Evolutionary conservation across 2,329 filamentous ascomycete species (phyloP).

Genomic region (Beauveria sp.): DNA sequence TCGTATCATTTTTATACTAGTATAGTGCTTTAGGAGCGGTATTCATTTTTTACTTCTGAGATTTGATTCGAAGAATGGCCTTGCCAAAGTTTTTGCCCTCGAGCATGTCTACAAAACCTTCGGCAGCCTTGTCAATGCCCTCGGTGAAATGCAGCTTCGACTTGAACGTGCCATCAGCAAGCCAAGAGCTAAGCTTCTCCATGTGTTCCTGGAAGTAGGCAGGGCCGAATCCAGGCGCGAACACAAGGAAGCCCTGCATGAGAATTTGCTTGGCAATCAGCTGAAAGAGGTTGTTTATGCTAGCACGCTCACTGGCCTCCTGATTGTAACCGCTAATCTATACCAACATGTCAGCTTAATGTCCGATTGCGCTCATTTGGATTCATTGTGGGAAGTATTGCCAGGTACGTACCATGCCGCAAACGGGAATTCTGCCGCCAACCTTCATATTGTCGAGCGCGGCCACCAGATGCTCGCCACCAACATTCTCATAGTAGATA

Average conservation of each 20-base stretch:
- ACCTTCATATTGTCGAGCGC: slow-evolving; percentile 42
- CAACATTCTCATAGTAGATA: slow-evolving; percentile 51
- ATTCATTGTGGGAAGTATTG: not conserved
- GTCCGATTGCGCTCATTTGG: no score
- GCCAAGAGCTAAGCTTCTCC: slow-evolving; percentile 67
- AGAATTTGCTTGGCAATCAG: slow-evolving; percentile 62
- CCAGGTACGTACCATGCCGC: slow-evolving; percentile 47
- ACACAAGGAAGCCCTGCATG: slow-evolving; percentile 71
- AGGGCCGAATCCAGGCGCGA: slow-evolving; percentile 56
- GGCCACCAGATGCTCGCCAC: slow-evolving; percentile 44
- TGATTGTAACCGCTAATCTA: slow-evolving; percentile 68
- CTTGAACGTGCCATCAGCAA: slow-evolving; percentile 68
- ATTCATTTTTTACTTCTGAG: not conserved
- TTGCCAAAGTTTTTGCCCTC: slow-evolving; percentile 80
- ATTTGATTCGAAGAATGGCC: slow-evolving; percentile 60
- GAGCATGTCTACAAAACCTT: slow-evolving; percentile 69
- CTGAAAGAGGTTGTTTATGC: slow-evolving; percentile 57
- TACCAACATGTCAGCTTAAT: not conserved
- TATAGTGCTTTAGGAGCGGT: no score
- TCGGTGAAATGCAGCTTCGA: slow-evolving; percentile 59
- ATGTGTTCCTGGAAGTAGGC: slow-evolving; percentile 64
- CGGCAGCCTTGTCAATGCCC: slow-evolving; percentile 71
- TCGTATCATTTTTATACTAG: no score
- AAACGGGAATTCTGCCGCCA: slow-evolving; percentile 58
- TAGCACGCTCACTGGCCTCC: slow-evolving; percentile 46